These are phyloP conservation scores for Pichia nanzhaoensis DNA, from an alignment of 805 yeast species.

Conservation along the genomic window DNA sequence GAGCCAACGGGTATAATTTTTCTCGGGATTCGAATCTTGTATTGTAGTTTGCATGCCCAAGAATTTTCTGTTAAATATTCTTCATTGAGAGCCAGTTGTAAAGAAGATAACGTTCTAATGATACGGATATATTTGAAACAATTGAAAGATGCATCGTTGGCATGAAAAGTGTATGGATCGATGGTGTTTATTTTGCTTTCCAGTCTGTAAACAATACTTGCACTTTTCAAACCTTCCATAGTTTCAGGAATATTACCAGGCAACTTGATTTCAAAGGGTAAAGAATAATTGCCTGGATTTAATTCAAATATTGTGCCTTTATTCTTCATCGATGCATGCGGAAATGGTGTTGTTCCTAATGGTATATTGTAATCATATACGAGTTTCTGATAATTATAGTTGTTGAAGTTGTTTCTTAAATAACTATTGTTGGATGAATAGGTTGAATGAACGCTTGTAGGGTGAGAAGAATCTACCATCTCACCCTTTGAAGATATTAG, in stretches of 20 bases:
- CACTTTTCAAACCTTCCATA: slow-evolving; percentile 42
- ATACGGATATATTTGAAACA: slow-evolving; percentile 36
- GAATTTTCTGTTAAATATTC: slow-evolving; percentile 41
- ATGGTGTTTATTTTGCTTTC: slow-evolving; percentile 21
- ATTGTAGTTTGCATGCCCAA: slow-evolving; percentile 50
- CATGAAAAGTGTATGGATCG: slow-evolving; percentile 4
- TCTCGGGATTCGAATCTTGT: slow-evolving; percentile 37
- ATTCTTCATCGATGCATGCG: slow-evolving; percentile 15
- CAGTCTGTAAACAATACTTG: slow-evolving; percentile 37
- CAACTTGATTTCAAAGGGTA: slow-evolving; percentile 39
- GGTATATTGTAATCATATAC: slow-evolving; percentile 11
- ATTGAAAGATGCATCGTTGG: slow-evolving; percentile 15
- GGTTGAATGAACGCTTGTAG: neutral
- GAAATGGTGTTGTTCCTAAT: slow-evolving; percentile 31
- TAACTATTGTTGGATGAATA: neutral
- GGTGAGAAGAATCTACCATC: neutral
- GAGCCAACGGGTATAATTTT: slow-evolving; percentile 45
- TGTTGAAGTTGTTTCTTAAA: neutral
- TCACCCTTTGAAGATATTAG: slow-evolving; percentile 34
- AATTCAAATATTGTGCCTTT: slow-evolving; percentile 27
- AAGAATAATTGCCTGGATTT: slow-evolving; percentile 46
- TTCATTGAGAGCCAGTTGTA: slow-evolving; percentile 34
- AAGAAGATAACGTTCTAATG: slow-evolving; percentile 37
- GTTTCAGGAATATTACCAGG: slow-evolving; percentile 46
- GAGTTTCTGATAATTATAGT: neutral